phyloP scores from a whole-genome alignment of 495 filamentous ascomycete genomes.

The Aspergillus incahuasiensis region DNA sequence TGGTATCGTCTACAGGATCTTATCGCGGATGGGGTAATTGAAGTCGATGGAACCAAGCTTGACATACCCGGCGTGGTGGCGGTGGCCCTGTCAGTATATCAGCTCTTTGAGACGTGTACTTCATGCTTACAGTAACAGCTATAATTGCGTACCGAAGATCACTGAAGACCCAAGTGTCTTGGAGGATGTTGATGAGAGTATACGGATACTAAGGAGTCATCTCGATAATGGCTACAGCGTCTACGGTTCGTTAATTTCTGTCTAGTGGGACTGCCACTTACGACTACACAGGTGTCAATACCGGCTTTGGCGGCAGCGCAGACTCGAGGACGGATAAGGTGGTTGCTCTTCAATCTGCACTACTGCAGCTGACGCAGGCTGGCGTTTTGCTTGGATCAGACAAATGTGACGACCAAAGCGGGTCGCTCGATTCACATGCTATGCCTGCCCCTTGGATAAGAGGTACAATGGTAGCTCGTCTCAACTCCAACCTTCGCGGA shows the following conservation, averaged over 20 bases:
- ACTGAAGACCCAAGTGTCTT: conserved; percentile 14
- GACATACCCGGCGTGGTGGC: conserved; percentile 20
- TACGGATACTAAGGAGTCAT: conserved; percentile 16
- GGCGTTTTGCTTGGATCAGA: conserved; percentile 42
- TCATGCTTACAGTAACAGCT: conserved; percentile 8
- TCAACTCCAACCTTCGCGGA: conserved; percentile 52
- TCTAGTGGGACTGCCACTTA: neutral
- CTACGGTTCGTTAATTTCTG: conserved; percentile 14
- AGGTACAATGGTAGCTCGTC: conserved; percentile 53
- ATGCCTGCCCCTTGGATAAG: conserved; percentile 52
- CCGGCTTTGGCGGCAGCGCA: conserved; percentile 65
- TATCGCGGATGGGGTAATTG: conserved; percentile 6
- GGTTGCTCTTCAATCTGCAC: conserved; percentile 44
- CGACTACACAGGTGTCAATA: conserved; percentile 50
- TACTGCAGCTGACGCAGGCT: conserved; percentile 49
- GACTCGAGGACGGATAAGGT: conserved; percentile 43
- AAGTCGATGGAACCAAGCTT: conserved; percentile 17
- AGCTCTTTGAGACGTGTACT: neutral
- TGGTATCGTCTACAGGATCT: conserved; percentile 16
- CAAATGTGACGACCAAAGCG: conserved; percentile 18
- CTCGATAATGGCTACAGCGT: conserved; percentile 17
- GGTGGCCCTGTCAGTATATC: conserved; percentile 13
- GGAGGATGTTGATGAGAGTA: conserved; percentile 13
- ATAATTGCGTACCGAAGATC: conserved; percentile 16
- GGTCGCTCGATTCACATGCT: conserved; percentile 19